These are phyloP conservation scores for Suhomyces bokatorum DNA, from an alignment of 1,139 yeast genomes.

Conservation along the genomic window DNA sequence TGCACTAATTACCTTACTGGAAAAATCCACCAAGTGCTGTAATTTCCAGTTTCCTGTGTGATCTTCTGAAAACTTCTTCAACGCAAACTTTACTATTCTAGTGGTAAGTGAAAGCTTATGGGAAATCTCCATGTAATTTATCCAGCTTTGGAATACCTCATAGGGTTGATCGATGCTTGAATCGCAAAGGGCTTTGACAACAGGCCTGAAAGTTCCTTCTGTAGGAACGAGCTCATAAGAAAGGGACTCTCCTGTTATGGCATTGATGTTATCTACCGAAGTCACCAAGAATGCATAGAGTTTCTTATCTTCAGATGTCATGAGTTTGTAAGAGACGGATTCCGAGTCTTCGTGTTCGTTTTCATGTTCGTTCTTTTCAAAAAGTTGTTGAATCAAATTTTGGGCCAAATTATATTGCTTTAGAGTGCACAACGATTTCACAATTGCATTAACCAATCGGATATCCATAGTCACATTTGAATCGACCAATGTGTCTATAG, in stretches of 20 bases:
- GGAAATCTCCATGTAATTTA: constrained; percentile 20
- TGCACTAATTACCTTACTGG: constrained; percentile 20
- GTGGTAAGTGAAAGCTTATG: constrained; percentile 31
- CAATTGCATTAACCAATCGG: constrained; percentile 20
- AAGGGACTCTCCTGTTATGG: constrained; percentile 25
- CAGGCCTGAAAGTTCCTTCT: constrained; percentile 29
- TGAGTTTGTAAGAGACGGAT: constrained; percentile 17
- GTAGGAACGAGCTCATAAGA: constrained; percentile 24
- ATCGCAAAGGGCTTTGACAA: constrained; percentile 20
- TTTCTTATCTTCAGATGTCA: constrained; percentile 22
- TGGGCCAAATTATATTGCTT: constrained; percentile 13
- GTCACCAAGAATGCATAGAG: constrained; percentile 20
- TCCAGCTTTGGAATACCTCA: constrained; percentile 17
- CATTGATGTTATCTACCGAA: constrained; percentile 23
- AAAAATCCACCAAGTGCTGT: constrained; percentile 15
- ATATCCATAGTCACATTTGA: constrained; percentile 18
- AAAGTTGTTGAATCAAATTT: background rate
- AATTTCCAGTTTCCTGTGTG: constrained; percentile 11
- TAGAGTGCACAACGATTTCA: constrained; percentile 15
- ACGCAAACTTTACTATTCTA: constrained; percentile 21
- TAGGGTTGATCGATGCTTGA: constrained; percentile 2
- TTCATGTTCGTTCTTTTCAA: constrained; percentile 1
- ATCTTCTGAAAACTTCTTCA: constrained; percentile 9
- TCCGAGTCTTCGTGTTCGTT: constrained; percentile 13
- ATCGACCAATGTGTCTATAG: background rate